Base-by-base conservation (phyloP, 2,329 filamentous ascomycete species). In the Septoria linicola region DNA sequence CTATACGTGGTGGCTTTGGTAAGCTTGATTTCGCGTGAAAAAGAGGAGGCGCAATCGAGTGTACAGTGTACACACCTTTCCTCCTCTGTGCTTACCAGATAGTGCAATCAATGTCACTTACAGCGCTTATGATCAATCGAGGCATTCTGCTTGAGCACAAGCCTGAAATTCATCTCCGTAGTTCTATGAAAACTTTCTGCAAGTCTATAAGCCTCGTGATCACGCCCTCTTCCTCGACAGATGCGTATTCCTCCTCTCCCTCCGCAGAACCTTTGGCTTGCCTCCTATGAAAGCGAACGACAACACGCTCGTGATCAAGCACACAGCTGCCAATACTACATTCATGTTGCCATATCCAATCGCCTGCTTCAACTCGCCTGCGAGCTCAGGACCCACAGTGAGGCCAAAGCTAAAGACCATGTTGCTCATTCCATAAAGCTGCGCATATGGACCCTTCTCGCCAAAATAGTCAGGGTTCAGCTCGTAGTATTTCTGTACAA, bases 401-500 rank as follows among this genome's bases (percentile, higher is more conserved):
- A 85, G 67, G 0, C 84, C 83, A 0, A 72, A 68, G 53, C 77
- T 79, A 64, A 83, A 85, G 0, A 81, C 74, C 73, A 85, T 77
- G n/a, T 77, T 81, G 59, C 81, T 83, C 52, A 86, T 70, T 2
- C 80, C 82, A 63, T 85, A 87, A 0, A 85, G 71, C 66, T 86
- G 83, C 1, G 82, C 82, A 61, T 84, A 84, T 0, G 82, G 82
- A 0, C 79, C 79, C 3, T 77, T 71, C 1, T 71, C 66, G 0
- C 80, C 78, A 57, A 84, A 84, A 43, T 80, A 70, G 0, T 73
- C 74, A 1, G 72, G 72, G 49, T 84, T 84, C 1, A 75, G 75
- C 39, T 75, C 70, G 53, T 80, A 74, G 59, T 80, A 83, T 35
- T 72, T 74, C 55, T 80, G 75, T 1, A 83, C 73, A 0, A 83